A percentile compares a stretch with the other conserved stretches of the same genome.
phyloP scores from a whole-genome alignment of 768 basidiomycete genomes.

The Imleria badia region DNA sequence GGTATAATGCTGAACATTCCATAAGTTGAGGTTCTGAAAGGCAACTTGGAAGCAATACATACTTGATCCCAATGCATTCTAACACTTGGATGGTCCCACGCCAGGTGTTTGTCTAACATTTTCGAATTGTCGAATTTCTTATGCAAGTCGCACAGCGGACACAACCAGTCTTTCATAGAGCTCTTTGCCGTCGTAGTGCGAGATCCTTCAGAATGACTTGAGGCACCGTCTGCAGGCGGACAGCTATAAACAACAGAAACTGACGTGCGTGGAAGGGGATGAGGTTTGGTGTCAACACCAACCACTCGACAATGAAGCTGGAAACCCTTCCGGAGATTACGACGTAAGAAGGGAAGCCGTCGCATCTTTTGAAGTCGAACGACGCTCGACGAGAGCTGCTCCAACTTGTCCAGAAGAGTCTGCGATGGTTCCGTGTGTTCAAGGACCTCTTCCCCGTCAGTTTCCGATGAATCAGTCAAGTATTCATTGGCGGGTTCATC shows the following conservation, averaged over 20 bases:
- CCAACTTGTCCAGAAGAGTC: conserved; percentile 36
- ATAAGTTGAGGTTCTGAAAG: not conserved
- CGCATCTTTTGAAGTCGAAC: conserved; percentile 38
- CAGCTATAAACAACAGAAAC: conserved; percentile 27
- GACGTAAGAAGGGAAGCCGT: conserved; percentile 56
- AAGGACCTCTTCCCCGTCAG: conserved; percentile 3
- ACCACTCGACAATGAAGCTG: conserved; percentile 37
- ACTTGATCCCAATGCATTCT: conserved; percentile 38
- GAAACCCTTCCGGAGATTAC: conserved; percentile 53
- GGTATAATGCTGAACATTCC: conserved; percentile 10
- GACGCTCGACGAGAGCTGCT: conserved; percentile 30
- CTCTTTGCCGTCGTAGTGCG: conserved; percentile 16
- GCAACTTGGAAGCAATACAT: conserved; percentile 11
- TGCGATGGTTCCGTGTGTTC: conserved; percentile 30
- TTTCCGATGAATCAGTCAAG: conserved; percentile 7
- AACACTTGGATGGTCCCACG: conserved; percentile 48
- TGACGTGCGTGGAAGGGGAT: conserved; percentile 15
- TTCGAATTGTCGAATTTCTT: conserved; percentile 40
- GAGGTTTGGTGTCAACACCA: conserved; percentile 35
- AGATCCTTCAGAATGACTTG: conserved; percentile 11
- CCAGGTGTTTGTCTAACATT: conserved; percentile 49
- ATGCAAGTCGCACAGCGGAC: conserved; percentile 56
- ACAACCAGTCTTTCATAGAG: conserved; percentile 40
- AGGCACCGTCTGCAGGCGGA: conserved; percentile 5
- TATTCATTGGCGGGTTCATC: conserved; percentile 1